Evolutionary conservation across 352 stramenopile genomes (phyloP).

Genomic region (Pelagophyceae sp.): DNA sequence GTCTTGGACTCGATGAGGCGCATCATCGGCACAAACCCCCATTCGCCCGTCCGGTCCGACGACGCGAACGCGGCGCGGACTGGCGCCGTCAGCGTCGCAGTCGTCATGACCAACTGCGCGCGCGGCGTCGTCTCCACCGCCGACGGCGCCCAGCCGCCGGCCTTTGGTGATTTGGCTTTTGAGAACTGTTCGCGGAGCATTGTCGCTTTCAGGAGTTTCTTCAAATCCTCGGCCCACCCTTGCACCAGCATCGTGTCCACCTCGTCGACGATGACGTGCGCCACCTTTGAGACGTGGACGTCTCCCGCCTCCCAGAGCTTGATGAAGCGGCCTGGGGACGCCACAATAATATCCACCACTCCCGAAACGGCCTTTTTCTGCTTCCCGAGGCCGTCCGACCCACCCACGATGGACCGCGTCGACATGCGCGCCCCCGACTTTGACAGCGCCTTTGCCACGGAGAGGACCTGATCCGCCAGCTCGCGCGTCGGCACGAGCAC

Average conservation of each 20-base stretch:
- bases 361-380: constrained; percentile 38
- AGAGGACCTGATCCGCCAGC: constrained; percentile 44
- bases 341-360: constrained; percentile 46
- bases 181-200: constrained; percentile 44
- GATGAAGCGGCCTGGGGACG: constrained; percentile 49
- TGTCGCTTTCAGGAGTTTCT: constrained; percentile 46
- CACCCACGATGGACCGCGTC: constrained; percentile 42
- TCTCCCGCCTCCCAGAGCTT: constrained; percentile 53
- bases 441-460: constrained; percentile 47
- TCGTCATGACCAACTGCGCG: constrained; percentile 52
- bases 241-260: constrained; percentile 66
- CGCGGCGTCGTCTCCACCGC: no score
- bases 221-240: constrained; percentile 56
- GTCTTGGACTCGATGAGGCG: constrained; percentile 44
- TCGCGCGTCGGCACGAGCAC: constrained; percentile 52
- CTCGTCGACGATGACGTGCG: constrained; percentile 58
- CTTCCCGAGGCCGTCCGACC: constrained; percentile 40
- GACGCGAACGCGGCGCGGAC: constrained; percentile 39
- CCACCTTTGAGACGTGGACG: constrained; percentile 43
- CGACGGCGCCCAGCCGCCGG: constrained; percentile 26
- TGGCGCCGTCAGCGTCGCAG: constrained; percentile 55
- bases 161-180: constrained; percentile 24
- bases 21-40: constrained; percentile 35
- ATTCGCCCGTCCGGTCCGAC: constrained; percentile 29
- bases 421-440: constrained; percentile 48